Conservation (phyloP, 192 early-diverging fungal genomes). For the Powellomyces hirtus region DNA sequence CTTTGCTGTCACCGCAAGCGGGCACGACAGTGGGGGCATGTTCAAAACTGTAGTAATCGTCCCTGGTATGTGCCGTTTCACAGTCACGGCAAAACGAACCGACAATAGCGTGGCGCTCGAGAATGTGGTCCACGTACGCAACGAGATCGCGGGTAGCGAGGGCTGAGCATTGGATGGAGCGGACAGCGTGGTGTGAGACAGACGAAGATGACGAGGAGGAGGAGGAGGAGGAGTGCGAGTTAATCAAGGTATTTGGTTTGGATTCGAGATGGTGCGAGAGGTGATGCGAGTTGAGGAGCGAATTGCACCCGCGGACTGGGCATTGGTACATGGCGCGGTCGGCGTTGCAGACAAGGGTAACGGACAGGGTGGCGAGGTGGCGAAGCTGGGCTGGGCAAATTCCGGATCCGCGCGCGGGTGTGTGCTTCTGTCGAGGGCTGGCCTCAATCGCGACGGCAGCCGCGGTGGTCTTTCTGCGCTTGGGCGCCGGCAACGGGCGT, state of each 20-base stretch:
- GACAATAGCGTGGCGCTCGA: conserved; percentile 8
- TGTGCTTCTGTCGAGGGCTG: no score
- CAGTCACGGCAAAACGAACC: background rate
- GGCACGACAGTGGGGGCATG: conserved; percentile 13
- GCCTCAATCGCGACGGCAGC: no score
- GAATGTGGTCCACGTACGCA: conserved; percentile 10
- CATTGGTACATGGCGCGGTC: conserved; percentile 25
- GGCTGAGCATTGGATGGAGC: no score
- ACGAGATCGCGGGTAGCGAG: conserved; percentile 4
- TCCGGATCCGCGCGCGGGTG: no score
- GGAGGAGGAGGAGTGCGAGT: no score
- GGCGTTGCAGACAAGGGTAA: conserved; percentile 10
- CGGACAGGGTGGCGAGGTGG: background rate
- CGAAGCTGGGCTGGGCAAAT: conserved; percentile 15
- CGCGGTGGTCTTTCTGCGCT: no score
- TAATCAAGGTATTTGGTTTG: no score
- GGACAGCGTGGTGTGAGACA: no score
- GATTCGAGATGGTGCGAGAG: conserved; percentile 16
- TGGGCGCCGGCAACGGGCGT: no score
- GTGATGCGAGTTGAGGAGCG: background rate
- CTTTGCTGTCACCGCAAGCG: background rate
- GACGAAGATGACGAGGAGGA: no score
- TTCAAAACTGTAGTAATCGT: conserved; percentile 16
- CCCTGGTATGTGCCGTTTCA: background rate
- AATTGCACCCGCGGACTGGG: conserved; percentile 14